Conservation (phyloP, 805 yeast species). For the Diddensiella transvaalensis region DNA sequence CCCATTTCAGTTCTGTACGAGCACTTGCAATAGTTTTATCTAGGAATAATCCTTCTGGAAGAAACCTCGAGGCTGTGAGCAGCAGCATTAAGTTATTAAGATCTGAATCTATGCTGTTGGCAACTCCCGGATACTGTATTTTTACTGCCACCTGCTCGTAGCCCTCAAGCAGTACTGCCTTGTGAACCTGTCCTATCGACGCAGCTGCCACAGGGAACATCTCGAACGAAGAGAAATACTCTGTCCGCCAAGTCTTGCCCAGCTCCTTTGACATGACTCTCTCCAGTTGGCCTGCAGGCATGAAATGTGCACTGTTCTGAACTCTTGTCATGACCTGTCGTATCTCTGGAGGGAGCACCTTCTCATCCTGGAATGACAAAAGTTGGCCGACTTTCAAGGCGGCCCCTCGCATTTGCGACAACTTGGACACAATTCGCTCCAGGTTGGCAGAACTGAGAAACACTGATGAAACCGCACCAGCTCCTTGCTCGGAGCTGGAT, state of each 20-base stretch:
- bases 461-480: conserved; percentile 43
- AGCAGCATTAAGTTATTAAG: conserved; percentile 78
- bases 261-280: conserved; percentile 67
- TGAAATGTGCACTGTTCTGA: conserved; percentile 92
- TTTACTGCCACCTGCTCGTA: conserved; percentile 80
- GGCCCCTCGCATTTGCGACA: conserved; percentile 97
- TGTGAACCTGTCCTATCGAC: conserved; percentile 94
- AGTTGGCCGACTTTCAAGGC: conserved; percentile 97
- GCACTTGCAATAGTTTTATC: conserved; percentile 94
- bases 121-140: conserved; percentile 97
- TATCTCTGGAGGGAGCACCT: conserved; percentile 78
- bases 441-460: conserved; percentile 78
- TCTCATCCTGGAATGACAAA: conserved; percentile 89
- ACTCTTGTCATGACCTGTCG: conserved; percentile 77
- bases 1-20: conserved; percentile 91
- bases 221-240: conserved; percentile 66
- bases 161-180: conserved; percentile 59
- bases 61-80: conserved; percentile 76
- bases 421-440: conserved; percentile 81
- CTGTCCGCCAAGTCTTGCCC: conserved; percentile 73
- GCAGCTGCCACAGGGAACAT: conserved; percentile 96
- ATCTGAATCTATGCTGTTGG: conserved; percentile 88
- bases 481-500: conserved; percentile 10
- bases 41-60: conserved; percentile 88
- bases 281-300: conserved; percentile 90